Conservation (phyloP, 768 basidiomycete species). For the Dictyophora rubrovolvata region DNA sequence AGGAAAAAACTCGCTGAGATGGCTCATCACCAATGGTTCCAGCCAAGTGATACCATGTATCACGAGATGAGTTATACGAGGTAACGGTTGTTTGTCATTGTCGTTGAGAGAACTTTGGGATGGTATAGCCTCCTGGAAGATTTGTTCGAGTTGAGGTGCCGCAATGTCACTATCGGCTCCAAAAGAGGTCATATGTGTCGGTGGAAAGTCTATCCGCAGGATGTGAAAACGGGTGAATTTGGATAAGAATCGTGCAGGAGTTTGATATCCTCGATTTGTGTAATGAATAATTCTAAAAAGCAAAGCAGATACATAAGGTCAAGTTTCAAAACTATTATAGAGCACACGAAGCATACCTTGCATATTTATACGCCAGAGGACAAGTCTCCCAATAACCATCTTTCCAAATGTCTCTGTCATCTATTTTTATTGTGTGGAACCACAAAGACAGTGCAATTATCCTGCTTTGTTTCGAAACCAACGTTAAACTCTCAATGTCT, state of each 20-base stretch:
- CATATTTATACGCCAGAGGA: background rate
- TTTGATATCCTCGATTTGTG: background rate
- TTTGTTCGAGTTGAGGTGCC: slow-evolving; percentile 1
- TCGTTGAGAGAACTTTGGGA: background rate
- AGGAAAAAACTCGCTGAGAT: background rate
- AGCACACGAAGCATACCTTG: background rate
- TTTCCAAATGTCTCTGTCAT: background rate
- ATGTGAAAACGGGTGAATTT: background rate
- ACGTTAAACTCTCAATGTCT: background rate
- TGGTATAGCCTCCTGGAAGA: slow-evolving; percentile 1
- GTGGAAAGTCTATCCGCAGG: slow-evolving; percentile 4
- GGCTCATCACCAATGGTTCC: slow-evolving; percentile 1
- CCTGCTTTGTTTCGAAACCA: background rate
- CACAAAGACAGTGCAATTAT: background rate
- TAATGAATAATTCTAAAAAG: background rate
- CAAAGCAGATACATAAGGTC: too few species aligned
- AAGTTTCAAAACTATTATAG: too few species aligned
- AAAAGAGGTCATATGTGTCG: background rate
- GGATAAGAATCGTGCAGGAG: background rate
- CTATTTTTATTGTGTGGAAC: background rate
- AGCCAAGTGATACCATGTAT: slow-evolving; percentile 3
- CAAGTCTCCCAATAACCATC: background rate
- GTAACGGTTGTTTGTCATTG: too few species aligned
- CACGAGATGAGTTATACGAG: slow-evolving; percentile 1
- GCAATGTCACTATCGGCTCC: slow-evolving; percentile 1